phyloP scores from a whole-genome alignment of 2,329 filamentous ascomycete species.

The Magnaporthiopsis rhizophila region DNA sequence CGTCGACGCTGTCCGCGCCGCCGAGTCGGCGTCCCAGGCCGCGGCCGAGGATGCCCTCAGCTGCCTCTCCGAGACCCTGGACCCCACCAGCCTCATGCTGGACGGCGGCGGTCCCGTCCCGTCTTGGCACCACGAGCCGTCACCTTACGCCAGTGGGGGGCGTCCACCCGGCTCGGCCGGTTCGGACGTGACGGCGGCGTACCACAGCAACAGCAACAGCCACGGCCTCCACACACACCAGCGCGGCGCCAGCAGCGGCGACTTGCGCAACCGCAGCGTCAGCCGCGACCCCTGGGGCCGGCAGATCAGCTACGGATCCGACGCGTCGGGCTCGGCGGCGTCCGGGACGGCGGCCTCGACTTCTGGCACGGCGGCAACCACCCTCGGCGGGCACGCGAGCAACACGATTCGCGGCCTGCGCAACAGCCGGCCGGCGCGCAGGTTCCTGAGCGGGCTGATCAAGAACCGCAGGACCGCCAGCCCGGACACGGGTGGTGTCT shows the following conservation, averaged over 20 bases:
- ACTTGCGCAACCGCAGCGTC: slow-evolving; percentile 13
- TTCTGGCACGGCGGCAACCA: background rate
- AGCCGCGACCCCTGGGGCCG: slow-evolving; percentile 15
- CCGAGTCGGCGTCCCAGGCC: slow-evolving; percentile 25
- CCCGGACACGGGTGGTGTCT: slow-evolving; percentile 17
- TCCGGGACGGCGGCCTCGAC: background rate
- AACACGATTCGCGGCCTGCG: slow-evolving; percentile 27
- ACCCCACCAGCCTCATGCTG: slow-evolving; percentile 29
- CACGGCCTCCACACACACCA: slow-evolving; percentile 4
- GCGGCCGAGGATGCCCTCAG: slow-evolving; percentile 22
- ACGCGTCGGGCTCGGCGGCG: slow-evolving; percentile 16
- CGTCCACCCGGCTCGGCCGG: slow-evolving; percentile 42
- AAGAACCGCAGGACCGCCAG: slow-evolving; percentile 19
- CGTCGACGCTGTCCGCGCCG: slow-evolving; percentile 36
- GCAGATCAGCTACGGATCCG: slow-evolving; percentile 23
- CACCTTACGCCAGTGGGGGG: slow-evolving; percentile 14
- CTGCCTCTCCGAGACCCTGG: slow-evolving; percentile 38
- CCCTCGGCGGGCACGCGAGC: slow-evolving; percentile 12
- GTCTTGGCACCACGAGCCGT: background rate
- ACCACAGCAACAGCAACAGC: slow-evolving; percentile 9
- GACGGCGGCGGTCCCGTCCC: slow-evolving; percentile 13
- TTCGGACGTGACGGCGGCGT: slow-evolving; percentile 31
- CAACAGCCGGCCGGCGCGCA: slow-evolving; percentile 31
- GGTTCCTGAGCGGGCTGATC: slow-evolving; percentile 34
- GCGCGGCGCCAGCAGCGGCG: slow-evolving; percentile 11